Conservation (phyloP, 1,284 basidiomycete species). For the Ceratobasidium sp. region DNA sequence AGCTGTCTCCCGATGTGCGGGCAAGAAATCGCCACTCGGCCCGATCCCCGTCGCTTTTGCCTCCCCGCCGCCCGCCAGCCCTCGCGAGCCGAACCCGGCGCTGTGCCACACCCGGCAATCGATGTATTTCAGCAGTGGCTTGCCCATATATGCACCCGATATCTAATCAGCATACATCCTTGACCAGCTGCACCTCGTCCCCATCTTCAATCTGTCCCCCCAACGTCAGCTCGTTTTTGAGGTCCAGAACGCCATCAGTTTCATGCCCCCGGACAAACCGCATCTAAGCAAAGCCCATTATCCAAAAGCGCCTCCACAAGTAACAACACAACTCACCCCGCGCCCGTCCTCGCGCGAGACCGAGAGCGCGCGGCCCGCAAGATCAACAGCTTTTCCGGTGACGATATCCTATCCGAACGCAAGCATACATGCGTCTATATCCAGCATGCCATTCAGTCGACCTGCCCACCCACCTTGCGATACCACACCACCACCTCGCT, state of each 20-base stretch:
- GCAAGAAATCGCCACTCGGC: constrained; percentile 10
- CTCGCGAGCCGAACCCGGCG: not conserved
- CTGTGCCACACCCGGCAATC: not conserved
- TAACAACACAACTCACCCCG: constrained; percentile 46
- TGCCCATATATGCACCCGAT: not conserved
- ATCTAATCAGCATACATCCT: constrained; percentile 21
- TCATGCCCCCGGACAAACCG: constrained; percentile 40
- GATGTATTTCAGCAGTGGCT: not conserved
- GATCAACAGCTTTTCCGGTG: constrained; percentile 59
- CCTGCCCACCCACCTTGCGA: constrained; percentile 68
- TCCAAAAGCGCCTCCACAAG: not conserved
- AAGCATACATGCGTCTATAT: constrained; percentile 13
- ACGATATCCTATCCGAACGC: constrained; percentile 55
- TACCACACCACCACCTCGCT: constrained; percentile 73
- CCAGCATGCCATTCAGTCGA: constrained; percentile 15
- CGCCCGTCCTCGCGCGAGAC: constrained; percentile 49
- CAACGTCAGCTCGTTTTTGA: constrained; percentile 44
- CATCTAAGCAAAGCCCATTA: constrained; percentile 24
- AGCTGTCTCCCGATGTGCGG: constrained; percentile 12
- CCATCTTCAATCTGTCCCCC: constrained; percentile 48
- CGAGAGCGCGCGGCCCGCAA: constrained; percentile 56
- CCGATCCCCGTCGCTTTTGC: constrained; percentile 27
- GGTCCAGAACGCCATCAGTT: constrained; percentile 31
- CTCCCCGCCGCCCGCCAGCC: not conserved
- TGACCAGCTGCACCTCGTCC: constrained; percentile 45